Base-by-base conservation (phyloP, 1,139 yeast species). In the Candida albicans region DNA sequence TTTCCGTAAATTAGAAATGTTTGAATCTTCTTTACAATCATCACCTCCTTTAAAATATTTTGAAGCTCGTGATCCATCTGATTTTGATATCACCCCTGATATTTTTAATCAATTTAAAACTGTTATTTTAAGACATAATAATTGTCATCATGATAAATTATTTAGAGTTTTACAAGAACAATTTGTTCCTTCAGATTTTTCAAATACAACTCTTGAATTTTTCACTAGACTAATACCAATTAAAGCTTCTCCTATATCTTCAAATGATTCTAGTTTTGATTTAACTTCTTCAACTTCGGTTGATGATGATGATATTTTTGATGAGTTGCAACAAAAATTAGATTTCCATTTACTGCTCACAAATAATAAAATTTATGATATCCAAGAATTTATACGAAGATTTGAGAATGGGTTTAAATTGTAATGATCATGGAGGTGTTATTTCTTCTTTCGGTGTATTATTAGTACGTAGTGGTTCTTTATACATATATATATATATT, bases 331-430 rank as follows among this genome's bases (percentile, higher is more conserved):
- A 29, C 42, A 43, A 32, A 40, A 22, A 12, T 29, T 45, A 6
- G 44, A 33, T 12, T 28, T 26, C 60, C 62, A 46, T 49, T 60
- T 39, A 30, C 34, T 27, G 47, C 56, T 39, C 58, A 55, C 51
- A 13, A 49, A 49, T 27, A 64, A 62, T 33, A 62, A 57, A 42
- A 58, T 60, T 13, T 63, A 61, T 48, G 68, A 65, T 46, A 39
- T 65, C n/a, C 43, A 49, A 24, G 61, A 52, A 38, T 64, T 65
- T 44, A 46, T 62, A 30, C 44, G 48, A 14, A 56, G 52, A 35
- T 48, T 64, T 18, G 65, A 60, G 42, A 48, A 52, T 33, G 68
- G 68, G 15, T 61, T 62, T n/a, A 41, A 41, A 37, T 13, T 37
- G 22, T 37, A 37, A 25, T 18, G 30, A 29, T 12, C 25, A 33